Base-by-base conservation (phyloP, 768 basidiomycete genomes). In the Lactarius deliciosus region DNA sequence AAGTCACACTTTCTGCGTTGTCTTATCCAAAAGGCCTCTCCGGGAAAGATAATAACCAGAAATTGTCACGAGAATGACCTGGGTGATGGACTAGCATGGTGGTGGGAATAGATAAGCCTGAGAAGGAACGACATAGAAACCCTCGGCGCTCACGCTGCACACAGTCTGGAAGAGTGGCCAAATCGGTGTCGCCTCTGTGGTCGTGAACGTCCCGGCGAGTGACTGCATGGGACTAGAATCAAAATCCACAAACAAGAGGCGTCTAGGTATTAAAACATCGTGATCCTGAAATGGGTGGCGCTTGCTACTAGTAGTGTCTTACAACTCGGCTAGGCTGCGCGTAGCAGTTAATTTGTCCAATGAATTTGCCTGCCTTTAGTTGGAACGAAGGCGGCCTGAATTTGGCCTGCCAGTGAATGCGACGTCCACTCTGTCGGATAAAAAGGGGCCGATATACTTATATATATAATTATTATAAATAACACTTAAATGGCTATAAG, bases 41-140 rank as follows among this genome's bases (percentile, higher is more conserved):
- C 81, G 76, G 0, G 96, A 92, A 55, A 98, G 87, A 30, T 88
- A 79, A 75, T 90, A 94, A 1, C 94, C 94, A 0, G 91, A 88
- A 5, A 92, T 73, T 78, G 93, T 96, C 65, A 95, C 80, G 54
- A 96, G 70, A 74, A 95, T 91, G 57, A 97, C 95, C 77, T 96
- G 87, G 36, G 92, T 79, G 69, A 96, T 94, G 11, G 93, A 93
- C 93, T 96, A 59, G 0, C 50, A 25, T 53, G 13, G 50, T 53
- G 11, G 22, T 9, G 13, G 22, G 22, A 28, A 53, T 22, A 25
- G 61, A 30, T n/a, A 41, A 20, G 60, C 25, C 34, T 34, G 34
- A 34, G 34, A 34, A 22, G 41, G 7, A 34, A 59, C 0, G 18
- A 18, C 0, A 15, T 40, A 3, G 10, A 18, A 41, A 2, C 25